Evolutionary conservation across 495 filamentous ascomycete genomes (phyloP).

Genomic region (Pyrenula aspistea): DNA sequence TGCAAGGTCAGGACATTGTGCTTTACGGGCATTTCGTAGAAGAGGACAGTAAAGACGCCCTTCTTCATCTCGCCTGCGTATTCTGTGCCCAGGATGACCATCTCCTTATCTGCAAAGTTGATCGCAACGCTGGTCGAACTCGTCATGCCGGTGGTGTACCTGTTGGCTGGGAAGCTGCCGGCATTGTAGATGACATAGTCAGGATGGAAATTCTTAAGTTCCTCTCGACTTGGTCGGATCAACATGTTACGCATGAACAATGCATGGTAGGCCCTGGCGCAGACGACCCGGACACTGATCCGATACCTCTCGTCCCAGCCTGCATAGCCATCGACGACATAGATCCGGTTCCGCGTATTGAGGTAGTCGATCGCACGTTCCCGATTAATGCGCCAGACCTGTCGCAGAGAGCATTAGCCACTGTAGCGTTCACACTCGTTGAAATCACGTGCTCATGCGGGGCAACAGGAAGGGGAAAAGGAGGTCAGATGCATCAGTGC

Average conservation of each 20-base stretch:
- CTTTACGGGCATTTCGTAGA: slow-evolving; percentile 99
- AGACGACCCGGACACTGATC: slow-evolving; percentile 95
- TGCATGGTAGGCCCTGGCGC: slow-evolving; percentile 97
- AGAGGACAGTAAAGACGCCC: slow-evolving; percentile 97
- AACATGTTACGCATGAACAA: slow-evolving; percentile 99
- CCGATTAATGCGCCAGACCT: slow-evolving; percentile 99
- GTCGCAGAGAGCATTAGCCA: slow-evolving; percentile 12
- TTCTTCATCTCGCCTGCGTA: slow-evolving; percentile 99
- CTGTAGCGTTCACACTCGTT: slow-evolving; percentile 5
- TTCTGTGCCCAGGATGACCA: slow-evolving; percentile 98
- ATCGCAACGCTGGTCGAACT: slow-evolving; percentile 80
- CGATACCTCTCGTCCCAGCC: slow-evolving; percentile 98
- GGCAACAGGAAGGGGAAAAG: slow-evolving; percentile 2
- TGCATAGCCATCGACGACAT: slow-evolving; percentile 93
- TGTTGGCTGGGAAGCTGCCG: slow-evolving; percentile 94
- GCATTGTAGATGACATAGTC: slow-evolving; percentile 99
- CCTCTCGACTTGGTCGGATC: slow-evolving; percentile 79
- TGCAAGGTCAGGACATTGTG: slow-evolving; percentile 97
- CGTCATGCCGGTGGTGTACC: slow-evolving; percentile 97
- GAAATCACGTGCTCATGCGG: slow-evolving; percentile 14
- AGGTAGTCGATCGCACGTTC: slow-evolving; percentile 98
- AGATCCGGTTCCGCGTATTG: slow-evolving; percentile 97
- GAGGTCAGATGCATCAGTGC: slow-evolving; percentile 3
- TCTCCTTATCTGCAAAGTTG: slow-evolving; percentile 83
- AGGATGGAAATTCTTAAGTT: slow-evolving; percentile 93